Conservation (phyloP, 78 protist genomes). For the Polysphondylium violaceum region DNA sequence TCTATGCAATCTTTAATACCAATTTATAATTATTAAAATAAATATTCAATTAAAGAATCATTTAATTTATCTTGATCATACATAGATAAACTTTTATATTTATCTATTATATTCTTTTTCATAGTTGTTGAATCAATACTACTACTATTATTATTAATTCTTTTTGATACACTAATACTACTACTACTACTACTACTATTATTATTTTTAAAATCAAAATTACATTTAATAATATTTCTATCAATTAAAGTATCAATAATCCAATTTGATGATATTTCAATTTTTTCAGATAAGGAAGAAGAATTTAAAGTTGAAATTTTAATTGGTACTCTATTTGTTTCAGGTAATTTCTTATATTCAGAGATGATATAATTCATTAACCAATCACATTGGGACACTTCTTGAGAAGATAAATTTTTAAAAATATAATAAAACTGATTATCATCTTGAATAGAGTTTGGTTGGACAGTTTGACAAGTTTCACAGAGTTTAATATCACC, state of each 20-base stretch:
- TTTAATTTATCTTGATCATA: too few species aligned
- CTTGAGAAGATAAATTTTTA: neutral
- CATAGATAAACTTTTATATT: too few species aligned
- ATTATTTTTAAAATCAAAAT: neutral
- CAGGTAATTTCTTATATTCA: slow-evolving; percentile 15
- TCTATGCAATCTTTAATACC: slow-evolving; percentile 16
- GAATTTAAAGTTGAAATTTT: neutral
- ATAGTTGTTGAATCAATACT: too few species aligned
- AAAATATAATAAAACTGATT: slow-evolving; percentile 29
- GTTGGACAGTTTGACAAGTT: slow-evolving; percentile 46
- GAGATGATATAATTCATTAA: neutral
- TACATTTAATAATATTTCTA: neutral
- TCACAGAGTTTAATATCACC: slow-evolving; percentile 53
- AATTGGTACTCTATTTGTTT: slow-evolving; percentile 18
- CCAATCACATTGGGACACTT: slow-evolving; percentile 6
- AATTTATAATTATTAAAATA: slow-evolving; percentile 45
- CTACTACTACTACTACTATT: too few species aligned
- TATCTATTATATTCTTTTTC: too few species aligned
- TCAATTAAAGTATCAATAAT: slow-evolving; percentile 9
- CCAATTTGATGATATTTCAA: neutral
- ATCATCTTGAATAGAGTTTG: neutral
- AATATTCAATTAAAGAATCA: too few species aligned
- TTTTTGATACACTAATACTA: too few species aligned
- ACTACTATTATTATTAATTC: too few species aligned
- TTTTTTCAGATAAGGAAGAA: neutral